Evolutionary conservation across 805 yeast genomes (phyloP).

Genomic region (Teunomyces aglyptinius): DNA sequence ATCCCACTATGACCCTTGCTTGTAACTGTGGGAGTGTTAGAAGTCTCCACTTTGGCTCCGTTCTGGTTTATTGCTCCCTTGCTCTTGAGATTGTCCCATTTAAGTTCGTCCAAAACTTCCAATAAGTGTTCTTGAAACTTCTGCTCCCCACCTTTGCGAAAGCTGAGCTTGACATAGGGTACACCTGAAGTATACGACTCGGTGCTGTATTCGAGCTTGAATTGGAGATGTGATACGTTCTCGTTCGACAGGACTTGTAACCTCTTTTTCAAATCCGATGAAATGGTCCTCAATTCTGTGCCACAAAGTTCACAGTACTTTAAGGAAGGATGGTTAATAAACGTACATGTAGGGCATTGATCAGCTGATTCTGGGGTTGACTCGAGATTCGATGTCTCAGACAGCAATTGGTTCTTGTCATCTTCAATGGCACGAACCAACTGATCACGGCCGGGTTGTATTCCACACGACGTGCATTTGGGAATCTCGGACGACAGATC

Average conservation of each 20-base stretch:
- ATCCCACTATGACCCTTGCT: constrained; percentile 50
- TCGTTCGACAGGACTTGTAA: background rate
- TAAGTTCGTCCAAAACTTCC: constrained; percentile 43
- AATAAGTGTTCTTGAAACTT: constrained; percentile 46
- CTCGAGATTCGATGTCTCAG: constrained; percentile 8
- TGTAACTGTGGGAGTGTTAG: constrained; percentile 1
- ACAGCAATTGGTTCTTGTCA: background rate
- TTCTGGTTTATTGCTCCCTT: constrained; percentile 38
- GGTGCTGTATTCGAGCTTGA: constrained; percentile 25
- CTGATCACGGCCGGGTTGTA: constrained; percentile 16
- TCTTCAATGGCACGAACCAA: constrained; percentile 1
- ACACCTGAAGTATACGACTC: constrained; percentile 33
- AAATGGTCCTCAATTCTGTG: constrained; percentile 25
- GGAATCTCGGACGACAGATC: constrained; percentile 25
- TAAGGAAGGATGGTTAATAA: constrained; percentile 78
- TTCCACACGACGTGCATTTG: constrained; percentile 41
- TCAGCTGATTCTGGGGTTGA: constrained; percentile 16
- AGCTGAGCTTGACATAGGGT: constrained; percentile 64
- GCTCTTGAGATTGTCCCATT: constrained; percentile 45
- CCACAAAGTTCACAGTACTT: constrained; percentile 88
- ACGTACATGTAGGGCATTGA: constrained; percentile 65
- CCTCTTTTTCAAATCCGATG: background rate
- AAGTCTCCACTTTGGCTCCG: constrained; percentile 23
- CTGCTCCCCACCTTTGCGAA: constrained; percentile 67
- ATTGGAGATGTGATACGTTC: constrained; percentile 11